Evolutionary conservation across 139 green algal species (phyloP), one percentile per base, ranked within the genome.

Genomic region (Chlorella sp.): DNA sequence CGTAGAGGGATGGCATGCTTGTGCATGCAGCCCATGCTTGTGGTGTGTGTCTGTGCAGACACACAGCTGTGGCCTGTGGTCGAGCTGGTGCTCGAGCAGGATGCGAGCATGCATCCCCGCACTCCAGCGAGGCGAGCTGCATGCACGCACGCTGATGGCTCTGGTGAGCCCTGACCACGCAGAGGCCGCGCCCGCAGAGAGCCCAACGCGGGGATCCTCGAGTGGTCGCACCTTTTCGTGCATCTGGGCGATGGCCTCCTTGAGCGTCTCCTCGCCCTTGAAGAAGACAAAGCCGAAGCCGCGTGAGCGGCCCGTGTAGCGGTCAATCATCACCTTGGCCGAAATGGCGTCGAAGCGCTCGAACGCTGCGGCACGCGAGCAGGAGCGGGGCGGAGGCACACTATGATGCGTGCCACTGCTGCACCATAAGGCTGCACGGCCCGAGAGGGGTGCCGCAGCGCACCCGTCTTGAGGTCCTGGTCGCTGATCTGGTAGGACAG

Each of bases 271-370:
- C 72, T 86, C 75, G 55, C 94, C 81, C 71, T 79, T 66, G 60
- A 96, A 96, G 0, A 73, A 89, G 0, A 96, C 91, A 67, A 96
- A 96, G 49, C 91, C 91, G 78, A 96, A 96, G 59, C 91, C 91
- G 27, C 91, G 77, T 3, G 87, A 90, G n/a, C 85, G 80, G 17
- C 71, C 63, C 0, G 88, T 92, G 31, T 84, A 70, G 50, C 79
- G 84, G 66, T 93, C 88, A 0, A 87, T 75, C 85, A 91, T 89
- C 2, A 92, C 84, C 3, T 71, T 67, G 2, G 83, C 84, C 0
- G 73, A 50, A 0, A 35, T 69, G 30, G 84, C 72, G 29, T 77
- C 73, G 59, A 78, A 80, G 31, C 90, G 80, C 6, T 74, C 50
- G 31, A 92, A 92, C 2, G 76, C 86, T 91, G 87, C 82, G 80